Percentiles rank a stretch among this genome's conserved stretches.
These are phyloP conservation scores for Pseudonitzschia multiseries DNA, from an alignment of 108 stramenopile genomes.

Conservation along the genomic window DNA sequence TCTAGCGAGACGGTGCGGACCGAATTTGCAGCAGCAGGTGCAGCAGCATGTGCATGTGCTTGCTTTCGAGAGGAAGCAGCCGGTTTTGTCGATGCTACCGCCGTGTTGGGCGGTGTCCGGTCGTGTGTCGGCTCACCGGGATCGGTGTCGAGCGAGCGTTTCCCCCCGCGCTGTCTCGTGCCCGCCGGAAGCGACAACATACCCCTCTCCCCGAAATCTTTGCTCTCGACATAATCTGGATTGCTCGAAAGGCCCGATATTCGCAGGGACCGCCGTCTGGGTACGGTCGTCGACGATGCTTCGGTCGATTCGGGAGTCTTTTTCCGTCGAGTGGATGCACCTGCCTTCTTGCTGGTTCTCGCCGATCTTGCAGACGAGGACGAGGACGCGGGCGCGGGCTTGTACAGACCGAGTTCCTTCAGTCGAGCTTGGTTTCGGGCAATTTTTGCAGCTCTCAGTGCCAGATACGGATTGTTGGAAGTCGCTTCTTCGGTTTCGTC, in stretches of 20 bases:
- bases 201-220: not conserved
- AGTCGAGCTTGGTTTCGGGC: slow-evolving; percentile 66
- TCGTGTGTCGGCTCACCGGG: too few species aligned
- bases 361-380: too few species aligned
- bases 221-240: slow-evolving; percentile 13
- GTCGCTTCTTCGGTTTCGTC: slow-evolving; percentile 2
- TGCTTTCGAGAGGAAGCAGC: not conserved
- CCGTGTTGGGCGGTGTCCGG: not conserved
- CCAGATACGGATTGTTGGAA: slow-evolving; percentile 53
- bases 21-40: slow-evolving; percentile 43
- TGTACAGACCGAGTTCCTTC: slow-evolving; percentile 59
- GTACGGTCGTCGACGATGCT: not conserved
- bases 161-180: not conserved
- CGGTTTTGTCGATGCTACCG: not conserved
- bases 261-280: slow-evolving; percentile 8
- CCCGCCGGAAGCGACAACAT: not conserved
- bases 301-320: not conserved
- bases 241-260: slow-evolving; percentile 3
- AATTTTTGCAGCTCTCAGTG: slow-evolving; percentile 65
- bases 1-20: slow-evolving; percentile 53
- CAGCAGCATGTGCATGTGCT: not conserved
- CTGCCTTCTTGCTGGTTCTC: too few species aligned
- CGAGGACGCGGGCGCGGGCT: too few species aligned
- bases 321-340: not conserved
- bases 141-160: not conserved